Evolutionary conservation across 768 basidiomycete genomes (phyloP).

Genomic region (Lyophyllum semitale): DNA sequence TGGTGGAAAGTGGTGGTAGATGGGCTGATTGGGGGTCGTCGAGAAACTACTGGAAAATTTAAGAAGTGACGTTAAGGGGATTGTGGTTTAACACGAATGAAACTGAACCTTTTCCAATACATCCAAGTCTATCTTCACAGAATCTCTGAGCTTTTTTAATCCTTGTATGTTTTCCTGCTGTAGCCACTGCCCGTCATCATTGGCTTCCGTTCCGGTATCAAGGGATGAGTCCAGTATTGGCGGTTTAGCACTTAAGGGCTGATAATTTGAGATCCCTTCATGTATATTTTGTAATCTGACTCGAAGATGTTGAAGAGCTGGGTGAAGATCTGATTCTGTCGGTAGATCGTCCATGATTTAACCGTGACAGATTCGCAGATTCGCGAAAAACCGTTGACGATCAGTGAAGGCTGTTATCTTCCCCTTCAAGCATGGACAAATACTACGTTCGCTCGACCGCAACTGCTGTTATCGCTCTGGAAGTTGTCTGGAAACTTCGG

Average conservation of each 20-base stretch:
- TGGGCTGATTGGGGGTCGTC: constrained; percentile 43
- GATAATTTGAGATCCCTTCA: constrained; percentile 37
- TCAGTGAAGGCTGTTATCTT: background rate
- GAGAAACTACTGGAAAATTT: constrained; percentile 60
- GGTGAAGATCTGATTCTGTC: constrained; percentile 19
- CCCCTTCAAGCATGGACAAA: background rate
- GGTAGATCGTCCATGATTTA: background rate
- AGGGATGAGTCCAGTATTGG: constrained; percentile 50
- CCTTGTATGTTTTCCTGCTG: constrained; percentile 46
- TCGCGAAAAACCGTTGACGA: too few relatives aligned
- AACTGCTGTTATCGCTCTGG: too few relatives aligned
- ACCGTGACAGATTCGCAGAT: too few relatives aligned
- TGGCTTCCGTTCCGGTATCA: constrained; percentile 28
- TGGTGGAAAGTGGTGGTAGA: constrained; percentile 64
- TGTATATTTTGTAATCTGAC: constrained; percentile 33
- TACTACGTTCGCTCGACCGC: background rate
- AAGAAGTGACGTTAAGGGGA: constrained; percentile 11
- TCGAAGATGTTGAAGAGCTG: constrained; percentile 32
- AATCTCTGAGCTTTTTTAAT: constrained; percentile 46
- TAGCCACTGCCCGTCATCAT: constrained; percentile 43
- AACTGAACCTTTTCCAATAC: constrained; percentile 43
- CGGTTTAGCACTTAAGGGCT: constrained; percentile 36
- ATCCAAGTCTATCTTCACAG: constrained; percentile 46
- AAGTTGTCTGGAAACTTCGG: too few relatives aligned
- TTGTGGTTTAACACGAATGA: background rate